Evolutionary conservation across 192 early-diverging fungal species (phyloP), one percentile per base, ranked within the genome.

Genomic region (Glomus cerebriforme): DNA sequence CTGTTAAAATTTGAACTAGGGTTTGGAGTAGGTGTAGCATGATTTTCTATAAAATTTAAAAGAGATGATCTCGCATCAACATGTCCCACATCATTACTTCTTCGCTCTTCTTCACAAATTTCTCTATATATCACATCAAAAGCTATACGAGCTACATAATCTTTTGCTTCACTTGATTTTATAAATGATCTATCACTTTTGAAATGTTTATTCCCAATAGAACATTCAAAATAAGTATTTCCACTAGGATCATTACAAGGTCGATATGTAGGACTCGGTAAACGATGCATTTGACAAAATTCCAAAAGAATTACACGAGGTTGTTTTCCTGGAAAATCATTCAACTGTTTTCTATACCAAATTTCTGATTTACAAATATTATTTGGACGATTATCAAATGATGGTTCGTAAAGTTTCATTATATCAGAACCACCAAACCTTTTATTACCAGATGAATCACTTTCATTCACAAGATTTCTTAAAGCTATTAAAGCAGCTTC

Each of bases 221-320:
- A n/a, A 68, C 66, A 68, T 34, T 68, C 66, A 68, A 10, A 68
- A n/a, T 34, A 37, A 68, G n/a, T 39, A 65, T 31, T 13, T 10
- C 66, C 66, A 17, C 5, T n/a, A 22, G 10, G 3, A 68, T 68
- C 66, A 68, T 32, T 68, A 0, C 35, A 10, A 34, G 22, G 8
- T 10, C 10, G 32, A 68, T 68, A 68, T 2, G 5, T 8, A 10
- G 66, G 66, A 37, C 15, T 68, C 19, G 66, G 7, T 37, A 68
- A 68, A 43, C 22, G 66, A n/a, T 68, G 29, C 66, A 68, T 68
- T 24, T 68, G 66, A 43, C 66, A 68, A 35, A 35, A 68, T 35
- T 68, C 66, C 7, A 68, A 39, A 39, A 68, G 34, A 9, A 68
- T 68, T 8, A 68, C 66, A 12, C 66, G 66, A 68, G 66, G 37